These are phyloP conservation scores for Rhynchospora breviuscula DNA, from an alignment of 176 grass and related monocot genomes.

Conservation along the genomic window DNA sequence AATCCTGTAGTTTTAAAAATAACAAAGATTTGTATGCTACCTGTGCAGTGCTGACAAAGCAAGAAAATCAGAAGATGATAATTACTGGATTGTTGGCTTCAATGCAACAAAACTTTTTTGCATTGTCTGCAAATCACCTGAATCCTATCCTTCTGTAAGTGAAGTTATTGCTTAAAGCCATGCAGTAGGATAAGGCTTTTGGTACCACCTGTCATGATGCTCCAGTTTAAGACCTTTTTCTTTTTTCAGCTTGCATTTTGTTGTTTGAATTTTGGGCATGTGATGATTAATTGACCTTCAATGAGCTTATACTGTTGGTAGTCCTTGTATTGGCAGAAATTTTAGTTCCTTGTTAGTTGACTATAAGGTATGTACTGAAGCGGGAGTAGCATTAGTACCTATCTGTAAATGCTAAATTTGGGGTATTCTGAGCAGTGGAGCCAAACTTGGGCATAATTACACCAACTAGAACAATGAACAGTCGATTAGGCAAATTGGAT, in stretches of 20 bases:
- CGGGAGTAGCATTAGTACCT: background rate
- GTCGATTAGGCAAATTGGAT: background rate
- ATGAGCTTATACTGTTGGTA: background rate
- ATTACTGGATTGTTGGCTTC: constrained; percentile 79
- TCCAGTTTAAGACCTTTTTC: background rate
- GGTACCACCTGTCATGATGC: background rate
- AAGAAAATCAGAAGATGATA: constrained; percentile 81
- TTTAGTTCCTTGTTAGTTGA: background rate
- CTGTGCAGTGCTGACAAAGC: constrained; percentile 60
- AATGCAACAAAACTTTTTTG: constrained; percentile 83
- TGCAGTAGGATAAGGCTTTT: background rate
- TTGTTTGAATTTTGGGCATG: background rate
- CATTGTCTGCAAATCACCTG: constrained; percentile 74
- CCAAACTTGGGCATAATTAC: background rate
- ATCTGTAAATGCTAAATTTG: background rate
- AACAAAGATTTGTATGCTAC: constrained; percentile 21
- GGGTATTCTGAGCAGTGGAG: background rate
- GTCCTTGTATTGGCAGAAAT: background rate
- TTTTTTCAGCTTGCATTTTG: background rate
- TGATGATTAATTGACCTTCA: background rate
- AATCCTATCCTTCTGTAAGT: constrained; percentile 58
- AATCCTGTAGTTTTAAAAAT: background rate
- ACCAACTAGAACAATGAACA: background rate
- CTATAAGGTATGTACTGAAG: background rate
- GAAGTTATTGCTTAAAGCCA: background rate